A percentile compares a stretch with the other conserved stretches of the same genome.
Evolutionary conservation across 768 basidiomycete species (phyloP).

Genomic region (Psilocybe subaeruginosa): DNA sequence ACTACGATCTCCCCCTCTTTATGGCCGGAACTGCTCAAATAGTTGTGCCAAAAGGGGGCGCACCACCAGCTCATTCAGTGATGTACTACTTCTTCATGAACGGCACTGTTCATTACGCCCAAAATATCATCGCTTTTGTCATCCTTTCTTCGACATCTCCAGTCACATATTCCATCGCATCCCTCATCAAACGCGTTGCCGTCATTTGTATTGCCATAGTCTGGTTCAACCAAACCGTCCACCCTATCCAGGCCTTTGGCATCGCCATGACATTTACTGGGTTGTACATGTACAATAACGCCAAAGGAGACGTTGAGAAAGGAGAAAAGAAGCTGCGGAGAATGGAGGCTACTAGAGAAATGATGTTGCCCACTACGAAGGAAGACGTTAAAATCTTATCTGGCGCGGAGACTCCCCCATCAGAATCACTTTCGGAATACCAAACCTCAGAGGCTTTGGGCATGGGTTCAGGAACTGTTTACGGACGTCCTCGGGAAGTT

Average conservation of each 20-base stretch:
- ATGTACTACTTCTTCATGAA: conserved; percentile 88
- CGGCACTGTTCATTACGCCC: conserved; percentile 93
- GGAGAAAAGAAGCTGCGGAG: conserved; percentile 89
- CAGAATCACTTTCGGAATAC: conserved; percentile 22
- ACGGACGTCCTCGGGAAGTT: conserved; percentile 39
- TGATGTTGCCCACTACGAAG: conserved; percentile 71
- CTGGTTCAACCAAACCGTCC: conserved; percentile 92
- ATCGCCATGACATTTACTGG: conserved; percentile 90
- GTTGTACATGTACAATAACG: conserved; percentile 94
- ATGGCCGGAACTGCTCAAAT: conserved; percentile 49
- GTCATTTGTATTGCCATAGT: conserved; percentile 98
- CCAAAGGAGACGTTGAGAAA: conserved; percentile 89
- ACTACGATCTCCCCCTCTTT: conserved; percentile 77
- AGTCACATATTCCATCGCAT: conserved; percentile 98
- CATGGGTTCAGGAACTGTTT: conserved; percentile 36
- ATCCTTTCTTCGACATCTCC: conserved; percentile 96
- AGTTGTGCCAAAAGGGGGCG: conserved; percentile 44
- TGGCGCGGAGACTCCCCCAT: conserved; percentile 41
- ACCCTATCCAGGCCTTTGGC: conserved; percentile 85
- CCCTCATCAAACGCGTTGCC: conserved; percentile 95
- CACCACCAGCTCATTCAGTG: conserved; percentile 59
- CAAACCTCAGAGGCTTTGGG: conserved; percentile 35
- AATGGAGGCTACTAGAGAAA: conserved; percentile 70
- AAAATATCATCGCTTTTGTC: conserved; percentile 97
- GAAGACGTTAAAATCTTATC: conserved; percentile 56